Base-by-base conservation (phyloP, 2,329 filamentous ascomycete species). In the Aspergillus novofumigatus region DNA sequence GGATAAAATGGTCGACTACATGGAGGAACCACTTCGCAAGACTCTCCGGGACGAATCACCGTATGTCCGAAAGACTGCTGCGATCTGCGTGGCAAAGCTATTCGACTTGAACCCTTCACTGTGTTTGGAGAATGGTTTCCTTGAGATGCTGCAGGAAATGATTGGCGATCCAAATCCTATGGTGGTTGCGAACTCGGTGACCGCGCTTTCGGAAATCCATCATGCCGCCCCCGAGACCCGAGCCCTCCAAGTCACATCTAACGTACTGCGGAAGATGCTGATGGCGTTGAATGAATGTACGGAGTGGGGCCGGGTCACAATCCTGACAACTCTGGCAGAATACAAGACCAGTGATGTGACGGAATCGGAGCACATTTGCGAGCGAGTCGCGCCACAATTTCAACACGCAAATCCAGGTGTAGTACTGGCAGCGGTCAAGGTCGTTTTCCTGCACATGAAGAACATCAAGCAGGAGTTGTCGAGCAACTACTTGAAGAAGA, bases 1-100 rank as follows among this genome's bases (percentile, higher is more conserved):
- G 55, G 94, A 97, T 67, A 99, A 99, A 77, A 99, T 99, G 91
- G 91, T 97, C 63, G 94, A 99, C 73, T 99, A 99, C 75, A 97
- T 99, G 93, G 94, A 97, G 75, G 94, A 99, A 70, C 94, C 94
- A 14, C 78, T 99, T 61, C 86, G 94, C 67, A 99, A 99, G 79
- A 99, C 94, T 11, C 80, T 99, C 65, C 87, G 92, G 75, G 94
- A 99, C 77, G 94, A 99, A 77, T 97, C 93, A 51, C 94, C 94
- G 0, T 99, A 99, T 75, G 94, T 99, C 59, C 90, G 94, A 67
- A 99, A 99, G 80, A 99, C 94, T 1, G 94, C 94, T 47, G 94
- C 93, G 44, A 94, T 99, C 64, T 97, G 94, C 72, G 94, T 99
- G 48, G 94, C 94, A 53, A 99, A 99, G 77, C 85, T 99, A 6